Evolutionary conservation across 2,329 filamentous ascomycete genomes (phyloP).

Genomic region (Onygenales sp.): DNA sequence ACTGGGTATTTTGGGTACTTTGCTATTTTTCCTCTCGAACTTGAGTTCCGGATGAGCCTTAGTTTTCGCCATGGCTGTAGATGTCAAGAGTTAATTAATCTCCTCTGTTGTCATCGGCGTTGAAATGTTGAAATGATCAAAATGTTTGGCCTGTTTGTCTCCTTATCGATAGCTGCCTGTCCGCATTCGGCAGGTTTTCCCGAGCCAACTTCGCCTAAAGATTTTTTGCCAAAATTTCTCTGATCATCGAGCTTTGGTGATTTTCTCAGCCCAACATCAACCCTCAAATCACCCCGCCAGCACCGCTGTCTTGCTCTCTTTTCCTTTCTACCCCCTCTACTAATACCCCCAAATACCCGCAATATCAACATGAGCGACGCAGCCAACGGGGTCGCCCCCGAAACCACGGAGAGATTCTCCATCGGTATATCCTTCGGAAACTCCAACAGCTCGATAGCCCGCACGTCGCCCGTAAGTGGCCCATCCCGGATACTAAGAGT

Average conservation of each 20-base stretch:
- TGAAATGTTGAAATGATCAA: background rate
- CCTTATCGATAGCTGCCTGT: background rate
- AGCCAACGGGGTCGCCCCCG: slow-evolving; percentile 40
- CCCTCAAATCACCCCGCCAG: background rate
- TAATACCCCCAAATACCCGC: background rate
- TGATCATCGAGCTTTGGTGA: background rate
- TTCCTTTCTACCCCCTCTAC: background rate
- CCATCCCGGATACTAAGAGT: background rate
- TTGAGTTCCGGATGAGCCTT: slow-evolving; percentile 17
- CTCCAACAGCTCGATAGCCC: slow-evolving; percentile 95
- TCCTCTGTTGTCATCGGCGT: background rate
- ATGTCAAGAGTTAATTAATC: background rate
- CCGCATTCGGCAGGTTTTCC: background rate
- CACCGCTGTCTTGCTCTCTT: background rate
- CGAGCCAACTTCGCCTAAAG: background rate
- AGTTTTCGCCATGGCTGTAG: slow-evolving; percentile 1
- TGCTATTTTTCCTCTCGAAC: slow-evolving; percentile 31
- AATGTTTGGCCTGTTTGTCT: slow-evolving; percentile 3
- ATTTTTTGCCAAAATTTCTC: slow-evolving; percentile 4
- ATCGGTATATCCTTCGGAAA: slow-evolving; percentile 98
- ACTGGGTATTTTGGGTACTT: slow-evolving; percentile 27
- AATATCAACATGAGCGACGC: slow-evolving; percentile 39
- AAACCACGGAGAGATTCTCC: slow-evolving; percentile 47
- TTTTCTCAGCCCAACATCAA: background rate
- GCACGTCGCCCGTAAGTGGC: slow-evolving; percentile 53